Conservation (phyloP, 1,139 yeast genomes). For the Trichomonascaceae sp. region DNA sequence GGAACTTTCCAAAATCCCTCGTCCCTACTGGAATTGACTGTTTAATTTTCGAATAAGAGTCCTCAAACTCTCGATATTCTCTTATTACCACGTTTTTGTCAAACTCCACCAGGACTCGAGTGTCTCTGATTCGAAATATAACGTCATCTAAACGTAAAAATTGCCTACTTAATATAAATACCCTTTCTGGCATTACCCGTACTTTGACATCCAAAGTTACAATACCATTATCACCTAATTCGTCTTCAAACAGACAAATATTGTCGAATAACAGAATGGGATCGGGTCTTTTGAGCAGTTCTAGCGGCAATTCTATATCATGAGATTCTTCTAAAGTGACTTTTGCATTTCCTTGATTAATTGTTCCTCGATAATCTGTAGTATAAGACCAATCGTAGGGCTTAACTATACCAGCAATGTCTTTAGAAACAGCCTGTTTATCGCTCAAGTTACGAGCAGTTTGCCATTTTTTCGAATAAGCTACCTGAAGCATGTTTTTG, state of each 20-base stretch:
- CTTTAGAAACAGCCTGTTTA: constrained; percentile 22
- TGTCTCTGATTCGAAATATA: constrained; percentile 73
- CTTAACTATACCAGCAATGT: constrained; percentile 51
- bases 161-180: constrained; percentile 67
- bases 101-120: constrained; percentile 77
- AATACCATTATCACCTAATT: constrained; percentile 92
- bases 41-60: constrained; percentile 52
- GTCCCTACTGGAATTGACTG: constrained; percentile 39
- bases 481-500: constrained; percentile 53
- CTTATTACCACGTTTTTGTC: constrained; percentile 57
- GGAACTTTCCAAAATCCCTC: constrained; percentile 65
- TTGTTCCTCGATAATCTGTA: constrained; percentile 65
- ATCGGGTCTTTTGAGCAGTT: constrained; percentile 64
- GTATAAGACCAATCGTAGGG: constrained; percentile 98
- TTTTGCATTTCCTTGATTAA: constrained; percentile 7
- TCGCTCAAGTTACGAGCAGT: constrained; percentile 45
- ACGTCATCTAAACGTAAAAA: constrained; percentile 89
- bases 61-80: constrained; percentile 74
- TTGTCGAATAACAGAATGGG: constrained; percentile 89
- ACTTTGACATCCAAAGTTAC: constrained; percentile 71
- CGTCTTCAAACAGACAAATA: constrained; percentile 85
- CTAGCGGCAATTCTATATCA: constrained; percentile 52
- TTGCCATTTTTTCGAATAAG: constrained; percentile 88
- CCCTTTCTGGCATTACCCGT: constrained; percentile 81
- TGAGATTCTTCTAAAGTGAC: constrained; percentile 21